phyloP scores from a whole-genome alignment of 2,329 filamentous ascomycete genomes.

The Epichloe baconii region DNA sequence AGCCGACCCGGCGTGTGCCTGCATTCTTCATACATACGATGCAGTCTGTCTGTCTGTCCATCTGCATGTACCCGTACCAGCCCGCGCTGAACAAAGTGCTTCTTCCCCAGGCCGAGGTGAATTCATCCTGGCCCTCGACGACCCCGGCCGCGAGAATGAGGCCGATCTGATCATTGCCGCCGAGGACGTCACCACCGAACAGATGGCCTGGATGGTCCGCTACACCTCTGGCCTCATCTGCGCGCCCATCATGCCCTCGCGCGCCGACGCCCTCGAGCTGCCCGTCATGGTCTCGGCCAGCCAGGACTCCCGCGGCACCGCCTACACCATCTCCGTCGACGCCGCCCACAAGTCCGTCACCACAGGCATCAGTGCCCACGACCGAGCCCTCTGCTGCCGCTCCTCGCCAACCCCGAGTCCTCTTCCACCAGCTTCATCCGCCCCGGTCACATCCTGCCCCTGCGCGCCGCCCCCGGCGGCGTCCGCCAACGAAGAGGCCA shows the following conservation, averaged over 20 bases:
- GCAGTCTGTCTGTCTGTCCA: too few species aligned
- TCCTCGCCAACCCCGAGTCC: slow-evolving; percentile 54
- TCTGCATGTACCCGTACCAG: not conserved
- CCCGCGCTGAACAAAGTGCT: not conserved
- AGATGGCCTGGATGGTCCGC: slow-evolving; percentile 94
- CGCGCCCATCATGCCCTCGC: slow-evolving; percentile 60
- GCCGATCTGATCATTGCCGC: slow-evolving; percentile 95
- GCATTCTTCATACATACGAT: not conserved
- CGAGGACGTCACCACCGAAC: slow-evolving; percentile 66
- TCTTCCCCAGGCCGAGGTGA: slow-evolving; percentile 53
- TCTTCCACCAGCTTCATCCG: slow-evolving; percentile 54
- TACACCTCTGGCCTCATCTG: slow-evolving; percentile 86
- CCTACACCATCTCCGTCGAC: slow-evolving; percentile 87
- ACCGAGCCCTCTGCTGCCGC: slow-evolving; percentile 71
- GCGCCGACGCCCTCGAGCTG: slow-evolving; percentile 59
- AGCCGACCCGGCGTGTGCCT: not conserved
- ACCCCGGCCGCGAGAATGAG: slow-evolving; percentile 88
- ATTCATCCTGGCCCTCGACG: slow-evolving; percentile 93
- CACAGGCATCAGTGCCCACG: slow-evolving; percentile 83
- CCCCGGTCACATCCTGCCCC: slow-evolving; percentile 82
- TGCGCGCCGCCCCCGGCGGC: slow-evolving; percentile 67
- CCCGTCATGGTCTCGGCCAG: slow-evolving; percentile 72
- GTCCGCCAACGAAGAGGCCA: slow-evolving; percentile 72
- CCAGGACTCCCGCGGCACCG: slow-evolving; percentile 79
- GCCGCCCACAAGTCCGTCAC: slow-evolving; percentile 57